Evolutionary conservation across 2,329 filamentous ascomycete genomes (phyloP), one percentile per base, ranked within the genome.

Genomic region (Aspergillus sergii): DNA sequence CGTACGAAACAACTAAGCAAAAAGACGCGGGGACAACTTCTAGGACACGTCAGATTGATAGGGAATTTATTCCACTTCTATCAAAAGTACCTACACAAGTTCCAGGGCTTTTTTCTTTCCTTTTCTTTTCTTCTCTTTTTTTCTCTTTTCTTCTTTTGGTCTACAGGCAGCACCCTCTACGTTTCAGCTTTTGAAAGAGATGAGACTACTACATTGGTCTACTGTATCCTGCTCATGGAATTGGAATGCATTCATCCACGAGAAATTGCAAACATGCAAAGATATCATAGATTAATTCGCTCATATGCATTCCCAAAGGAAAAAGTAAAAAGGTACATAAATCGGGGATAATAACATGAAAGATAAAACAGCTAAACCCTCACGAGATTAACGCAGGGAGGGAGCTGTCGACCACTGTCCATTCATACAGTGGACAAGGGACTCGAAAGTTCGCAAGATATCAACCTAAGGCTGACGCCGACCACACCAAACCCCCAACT

Each of bases 221-320:
- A 32, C 48, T 32, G 9, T 21, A 21, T 21, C 30, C 10, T 51
- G n/a, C 19, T 11, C 28, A 32, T 32, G 19, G 28, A 32, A n/a
- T 8, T 26, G 12, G 14, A 26, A 28, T 51, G 19, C n/a, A 51
- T 51, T 51, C 32, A 55, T 21, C 51, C 34, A 55, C 76, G 7
- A 64, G 71, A 70, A 8, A 73, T 21, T 41, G 48, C 9, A 72
- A 72, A 69, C 71, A 73, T 69, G 66, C 65, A 64, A 69, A 70
- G 56, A 72, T 39, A 23, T 55, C 51, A 55, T 39, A 32, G 62
- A 66, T 60, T 54, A 54, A 64, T 60, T 62, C 66, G 69, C 68
- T 69, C 68, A 64, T 64, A 71, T 68, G 67, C 68, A 69, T 70
- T 66, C 55, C 60, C 56, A 58, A 23, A 26, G 45, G 50, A 64